A percentile compares a stretch with the other conserved stretches of the same genome.
phyloP scores from a whole-genome alignment of 345 rosid species.

The Linum trigynum region DNA sequence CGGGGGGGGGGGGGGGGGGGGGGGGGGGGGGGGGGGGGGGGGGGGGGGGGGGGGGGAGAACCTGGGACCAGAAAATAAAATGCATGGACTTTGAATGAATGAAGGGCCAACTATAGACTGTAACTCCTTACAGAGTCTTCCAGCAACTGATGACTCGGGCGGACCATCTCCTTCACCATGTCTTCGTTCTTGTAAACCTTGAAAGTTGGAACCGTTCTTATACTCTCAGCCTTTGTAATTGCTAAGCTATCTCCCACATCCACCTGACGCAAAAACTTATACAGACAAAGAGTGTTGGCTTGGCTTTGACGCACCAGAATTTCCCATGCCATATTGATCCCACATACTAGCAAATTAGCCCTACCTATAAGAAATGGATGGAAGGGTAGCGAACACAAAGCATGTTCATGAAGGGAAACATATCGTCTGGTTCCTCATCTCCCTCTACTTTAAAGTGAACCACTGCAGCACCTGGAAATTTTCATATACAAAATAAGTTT shows the following conservation, averaged over 20 bases:
- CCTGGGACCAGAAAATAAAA: neutral
- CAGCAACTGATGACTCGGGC: neutral
- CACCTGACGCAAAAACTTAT: neutral
- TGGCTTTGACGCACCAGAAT: no score
- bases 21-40: no score
- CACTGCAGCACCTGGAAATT: constrained; percentile 30
- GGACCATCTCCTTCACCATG: constrained; percentile 1
- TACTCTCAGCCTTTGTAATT: neutral
- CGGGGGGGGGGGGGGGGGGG: no score
- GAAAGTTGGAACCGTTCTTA: constrained; percentile 1
- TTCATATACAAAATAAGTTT: neutral
- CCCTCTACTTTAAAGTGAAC: constrained; percentile 25
- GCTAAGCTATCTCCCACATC: neutral
- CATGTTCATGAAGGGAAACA: constrained; percentile 29
- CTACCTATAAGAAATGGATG: constrained; percentile 30
- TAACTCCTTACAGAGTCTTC: constrained; percentile 4
- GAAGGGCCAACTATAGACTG: constrained; percentile 4
- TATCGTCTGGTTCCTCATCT: constrained; percentile 28
- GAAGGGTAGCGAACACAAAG: constrained; percentile 34
- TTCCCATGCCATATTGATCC: no score
- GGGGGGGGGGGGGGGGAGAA: no score
- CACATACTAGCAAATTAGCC: neutral
- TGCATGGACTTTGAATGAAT: constrained; percentile 18
- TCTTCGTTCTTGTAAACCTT: neutral
- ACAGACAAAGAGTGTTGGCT: neutral